Base-by-base conservation (phyloP, 305 asterid species). In the Rubia peregrina region DNA sequence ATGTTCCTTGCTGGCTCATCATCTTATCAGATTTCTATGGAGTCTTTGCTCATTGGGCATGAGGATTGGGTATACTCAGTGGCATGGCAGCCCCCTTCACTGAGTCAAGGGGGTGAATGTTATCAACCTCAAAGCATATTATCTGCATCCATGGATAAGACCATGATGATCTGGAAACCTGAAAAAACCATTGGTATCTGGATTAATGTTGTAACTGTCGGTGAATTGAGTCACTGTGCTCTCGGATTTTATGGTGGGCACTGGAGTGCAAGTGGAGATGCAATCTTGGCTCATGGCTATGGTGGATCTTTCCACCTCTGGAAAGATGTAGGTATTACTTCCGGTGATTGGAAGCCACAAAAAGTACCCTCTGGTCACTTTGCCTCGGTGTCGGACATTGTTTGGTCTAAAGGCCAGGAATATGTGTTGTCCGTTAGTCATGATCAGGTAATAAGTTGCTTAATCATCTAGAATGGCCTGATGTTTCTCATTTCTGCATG, bases 21-120 rank as follows among this genome's bases (percentile, higher is more conserved):
- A 69, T 84, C 91, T 59, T 93, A 86, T 75, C 98, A 89, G 77
- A 82, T 89, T 53, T 86, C 95, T 68, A 85, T 93, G 76, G 98
- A 93, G 76, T 85, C 98, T 76, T 92, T 93, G 70, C 97, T 93
- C 77, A 81, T 90, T 71, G 98, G 98, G 43, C 98, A 93, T 60
- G 98, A 93, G 77, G 98, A 93, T 78, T 93, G 98, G 98, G 97
- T 91, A 24, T 93, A 93, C 79, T 90, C 97, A 3, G 98, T 93
- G 72, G 95, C 86, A 76, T 93, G 98, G 98, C 92, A 89, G 78
- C 95, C 98, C 13, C 95, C 98, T 80, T 88, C 84, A 17, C 77
- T 82, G 19, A 36, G 44, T 41, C 81, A 80, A 62, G 89, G 79
- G 26, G 73, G 48, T 17, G 91, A 87, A 69, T 88, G 78, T 70